These are phyloP conservation scores for Rusavskia elegans DNA, from an alignment of 495 filamentous ascomycete species.

Conservation along the genomic window DNA sequence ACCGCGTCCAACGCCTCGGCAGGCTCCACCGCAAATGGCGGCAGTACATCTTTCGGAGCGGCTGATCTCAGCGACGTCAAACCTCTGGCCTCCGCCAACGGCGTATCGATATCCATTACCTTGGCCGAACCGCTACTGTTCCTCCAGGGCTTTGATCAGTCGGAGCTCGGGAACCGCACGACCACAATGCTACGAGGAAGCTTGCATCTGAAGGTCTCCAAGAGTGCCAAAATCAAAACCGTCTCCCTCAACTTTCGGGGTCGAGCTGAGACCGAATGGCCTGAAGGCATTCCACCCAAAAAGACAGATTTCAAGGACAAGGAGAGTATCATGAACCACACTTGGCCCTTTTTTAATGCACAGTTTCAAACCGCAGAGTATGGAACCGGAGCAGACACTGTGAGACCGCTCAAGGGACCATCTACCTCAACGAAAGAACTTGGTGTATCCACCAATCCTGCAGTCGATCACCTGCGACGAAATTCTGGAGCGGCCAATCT, in stretches of 20 bases:
- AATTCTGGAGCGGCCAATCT: slow-evolving; percentile 13
- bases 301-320: slow-evolving; percentile 74
- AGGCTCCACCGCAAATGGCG: slow-evolving; percentile 21
- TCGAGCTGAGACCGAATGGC: slow-evolving; percentile 85
- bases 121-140: slow-evolving; percentile 84
- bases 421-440: slow-evolving; percentile 33
- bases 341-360: slow-evolving; percentile 71
- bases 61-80: slow-evolving; percentile 35
- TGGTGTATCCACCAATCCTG: slow-evolving; percentile 15
- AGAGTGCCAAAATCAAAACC: slow-evolving; percentile 89
- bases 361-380: slow-evolving; percentile 41
- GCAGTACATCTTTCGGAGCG: slow-evolving; percentile 2
- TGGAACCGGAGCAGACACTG: slow-evolving; percentile 50
- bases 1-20: slow-evolving; percentile 15
- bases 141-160: slow-evolving; percentile 80
- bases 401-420: slow-evolving; percentile 30
- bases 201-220: slow-evolving; percentile 66
- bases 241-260: slow-evolving; percentile 76
- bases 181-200: slow-evolving; percentile 79
- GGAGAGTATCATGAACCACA: slow-evolving; percentile 59
- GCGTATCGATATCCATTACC: slow-evolving; percentile 52
- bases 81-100: slow-evolving; percentile 57
- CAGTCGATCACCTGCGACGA: slow-evolving; percentile 20
- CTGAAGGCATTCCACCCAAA: slow-evolving; percentile 86
- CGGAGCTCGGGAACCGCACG: slow-evolving; percentile 47